Percentiles rank a stretch among this genome's conserved stretches.
These are phyloP conservation scores for Lactarius indigo DNA, from an alignment of 768 basidiomycete genomes.

Conservation along the genomic window DNA sequence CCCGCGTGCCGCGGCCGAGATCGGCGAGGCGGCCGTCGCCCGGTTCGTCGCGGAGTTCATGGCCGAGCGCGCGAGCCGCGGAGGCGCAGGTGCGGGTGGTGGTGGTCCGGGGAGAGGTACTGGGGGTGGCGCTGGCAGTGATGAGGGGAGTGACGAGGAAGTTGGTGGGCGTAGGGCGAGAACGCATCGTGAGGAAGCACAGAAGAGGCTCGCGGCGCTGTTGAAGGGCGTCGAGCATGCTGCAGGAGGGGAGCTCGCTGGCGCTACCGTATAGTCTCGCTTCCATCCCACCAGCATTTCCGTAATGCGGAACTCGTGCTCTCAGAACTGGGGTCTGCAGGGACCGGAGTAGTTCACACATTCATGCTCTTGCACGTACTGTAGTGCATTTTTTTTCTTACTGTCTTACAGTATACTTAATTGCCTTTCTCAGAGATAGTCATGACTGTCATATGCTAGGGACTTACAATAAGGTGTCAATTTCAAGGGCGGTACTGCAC, in stretches of 20 bases:
- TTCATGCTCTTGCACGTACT: too few species aligned
- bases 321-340: too few species aligned
- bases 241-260: conserved; percentile 54
- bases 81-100: not conserved
- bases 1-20: conserved; percentile 69
- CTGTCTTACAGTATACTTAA: too few species aligned
- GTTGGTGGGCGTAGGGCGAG: conserved; percentile 20
- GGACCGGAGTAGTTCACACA: too few species aligned
- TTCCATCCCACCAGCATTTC: not conserved
- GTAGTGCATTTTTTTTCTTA: too few species aligned
- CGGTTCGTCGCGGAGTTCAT: conserved; percentile 80
- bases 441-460: too few species aligned
- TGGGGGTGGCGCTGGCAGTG: not conserved
- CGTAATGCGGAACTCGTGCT: not conserved
- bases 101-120: not conserved
- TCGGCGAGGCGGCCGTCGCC: conserved; percentile 74
- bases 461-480: too few species aligned
- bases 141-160: conserved; percentile 12
- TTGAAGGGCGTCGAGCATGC: conserved; percentile 57
- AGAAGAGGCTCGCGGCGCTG: conserved; percentile 45
- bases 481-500: too few species aligned
- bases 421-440: too few species aligned
- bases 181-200: conserved; percentile 29
- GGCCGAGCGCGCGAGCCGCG: conserved; percentile 38
- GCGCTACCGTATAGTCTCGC: conserved; percentile 24